phyloP scores from a whole-genome alignment of 192 early-diverging fungal genomes.

The Anaeromyces robustus region DNA sequence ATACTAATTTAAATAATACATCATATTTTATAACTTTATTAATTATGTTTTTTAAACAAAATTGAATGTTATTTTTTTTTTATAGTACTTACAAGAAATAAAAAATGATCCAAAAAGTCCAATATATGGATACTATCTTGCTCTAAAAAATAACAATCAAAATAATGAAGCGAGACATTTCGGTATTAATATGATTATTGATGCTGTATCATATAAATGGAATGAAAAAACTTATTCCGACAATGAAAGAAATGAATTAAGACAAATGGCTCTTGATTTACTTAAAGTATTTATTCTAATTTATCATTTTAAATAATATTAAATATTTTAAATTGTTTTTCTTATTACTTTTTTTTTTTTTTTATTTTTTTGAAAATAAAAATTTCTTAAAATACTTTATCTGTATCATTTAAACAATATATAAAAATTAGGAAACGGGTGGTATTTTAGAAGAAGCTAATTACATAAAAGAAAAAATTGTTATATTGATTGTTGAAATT shows the following conservation, averaged over 20 bases:
- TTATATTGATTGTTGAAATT: slow-evolving; percentile 33
- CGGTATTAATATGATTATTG: slow-evolving; percentile 38
- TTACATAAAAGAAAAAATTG: slow-evolving; percentile 44
- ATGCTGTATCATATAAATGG: slow-evolving; percentile 36
- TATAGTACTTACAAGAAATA: slow-evolving; percentile 2
- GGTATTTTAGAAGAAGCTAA: slow-evolving; percentile 5
- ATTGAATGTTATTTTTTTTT: too few species aligned
- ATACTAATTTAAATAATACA: too few species aligned
- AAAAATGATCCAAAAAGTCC: slow-evolving; percentile 23
- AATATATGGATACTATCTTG: slow-evolving; percentile 34
- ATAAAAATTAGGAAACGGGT: neutral
- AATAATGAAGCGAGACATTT: slow-evolving; percentile 35
- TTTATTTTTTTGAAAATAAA: slow-evolving; percentile 11
- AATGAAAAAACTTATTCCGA: slow-evolving; percentile 18
- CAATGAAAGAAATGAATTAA: slow-evolving; percentile 15
- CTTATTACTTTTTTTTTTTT: neutral
- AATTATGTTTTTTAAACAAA: too few species aligned
- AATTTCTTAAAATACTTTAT: slow-evolving; percentile 12
- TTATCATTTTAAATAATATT: neutral
- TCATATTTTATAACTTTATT: too few species aligned
- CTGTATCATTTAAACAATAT: neutral
- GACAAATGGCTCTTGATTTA: slow-evolving; percentile 17
- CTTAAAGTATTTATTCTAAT: slow-evolving; percentile 11
- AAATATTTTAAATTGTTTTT: slow-evolving; percentile 1
- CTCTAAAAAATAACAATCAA: slow-evolving; percentile 25